phyloP scores from a whole-genome alignment of 257 asterid genomes.

The Penstemon newberryi region DNA sequence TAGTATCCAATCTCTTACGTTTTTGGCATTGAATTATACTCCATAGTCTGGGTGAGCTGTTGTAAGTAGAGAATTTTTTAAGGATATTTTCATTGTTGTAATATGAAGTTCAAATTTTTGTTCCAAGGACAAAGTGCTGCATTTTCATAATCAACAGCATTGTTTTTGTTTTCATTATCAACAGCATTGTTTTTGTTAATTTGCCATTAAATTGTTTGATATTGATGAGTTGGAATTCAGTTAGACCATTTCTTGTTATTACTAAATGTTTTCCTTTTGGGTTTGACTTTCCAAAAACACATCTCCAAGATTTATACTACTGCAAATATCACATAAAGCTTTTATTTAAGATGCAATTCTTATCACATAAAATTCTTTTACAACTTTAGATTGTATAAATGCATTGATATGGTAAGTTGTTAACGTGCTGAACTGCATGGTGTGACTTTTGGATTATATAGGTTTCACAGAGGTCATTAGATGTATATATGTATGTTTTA shows the following conservation, averaged over 20 bases:
- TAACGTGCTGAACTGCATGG: too few species aligned
- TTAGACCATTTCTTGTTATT: not conserved
- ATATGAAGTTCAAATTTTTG: conserved; percentile 7
- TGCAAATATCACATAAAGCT: not conserved
- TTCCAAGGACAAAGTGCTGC: conserved; percentile 5
- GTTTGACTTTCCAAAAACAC: not conserved
- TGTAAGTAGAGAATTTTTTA: conserved; percentile 16
- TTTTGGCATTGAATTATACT: not conserved
- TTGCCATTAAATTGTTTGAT: not conserved
- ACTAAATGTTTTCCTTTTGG: not conserved
- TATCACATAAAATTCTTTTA: not conserved
- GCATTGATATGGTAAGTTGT: not conserved
- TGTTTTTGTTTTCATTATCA: not conserved
- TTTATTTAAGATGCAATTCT: not conserved
- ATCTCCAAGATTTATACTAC: not conserved
- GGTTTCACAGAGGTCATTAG: not conserved
- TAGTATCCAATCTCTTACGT: conserved; percentile 6
- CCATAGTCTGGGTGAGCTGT: conserved; percentile 29
- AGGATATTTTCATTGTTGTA: conserved; percentile 30
- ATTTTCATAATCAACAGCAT: not conserved
- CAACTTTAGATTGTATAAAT: not conserved
- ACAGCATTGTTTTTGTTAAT: too few species aligned
- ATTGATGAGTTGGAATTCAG: not conserved
- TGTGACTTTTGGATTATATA: not conserved
- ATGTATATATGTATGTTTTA: not conserved